phyloP scores from a whole-genome alignment of 176 grass and related monocot species.

The Cenchrus purpureus region DNA sequence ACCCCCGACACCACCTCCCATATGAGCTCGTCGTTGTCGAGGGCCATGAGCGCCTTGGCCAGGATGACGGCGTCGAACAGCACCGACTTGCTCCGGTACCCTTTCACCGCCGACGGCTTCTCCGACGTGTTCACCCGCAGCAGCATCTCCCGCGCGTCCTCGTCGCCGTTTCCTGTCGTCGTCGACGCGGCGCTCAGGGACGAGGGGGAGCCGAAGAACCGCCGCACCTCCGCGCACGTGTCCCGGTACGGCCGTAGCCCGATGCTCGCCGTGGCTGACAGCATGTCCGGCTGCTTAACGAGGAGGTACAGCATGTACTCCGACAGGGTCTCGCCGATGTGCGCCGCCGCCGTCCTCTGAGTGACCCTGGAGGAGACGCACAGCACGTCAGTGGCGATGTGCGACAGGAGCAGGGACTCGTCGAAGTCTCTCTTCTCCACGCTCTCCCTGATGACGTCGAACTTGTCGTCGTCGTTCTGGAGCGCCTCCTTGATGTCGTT shows the following conservation, averaged over 20 bases:
- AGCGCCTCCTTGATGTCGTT: not conserved
- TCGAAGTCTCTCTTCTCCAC: not conserved
- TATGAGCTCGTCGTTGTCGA: not conserved
- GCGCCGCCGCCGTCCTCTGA: too few relatives aligned
- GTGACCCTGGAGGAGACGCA: not conserved
- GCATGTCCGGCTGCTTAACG: conserved; percentile 50
- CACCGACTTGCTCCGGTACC: conserved; percentile 45
- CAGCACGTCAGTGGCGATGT: conserved; percentile 46
- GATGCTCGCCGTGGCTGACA: conserved; percentile 44
- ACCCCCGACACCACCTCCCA: conserved; percentile 25
- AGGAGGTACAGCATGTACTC: conserved; percentile 68
- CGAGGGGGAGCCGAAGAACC: conserved; percentile 8
- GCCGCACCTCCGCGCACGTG: conserved; percentile 45
- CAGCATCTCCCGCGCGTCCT: conserved; percentile 1
- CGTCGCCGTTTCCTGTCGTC: not conserved
- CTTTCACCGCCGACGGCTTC: conserved; percentile 36
- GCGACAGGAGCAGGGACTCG: conserved; percentile 48
- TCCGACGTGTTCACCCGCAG: conserved; percentile 1
- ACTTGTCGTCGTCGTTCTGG: not conserved
- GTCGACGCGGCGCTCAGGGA: too few relatives aligned
- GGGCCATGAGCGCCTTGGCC: conserved; percentile 8
- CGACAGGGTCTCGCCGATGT: conserved; percentile 3
- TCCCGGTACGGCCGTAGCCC: conserved; percentile 48
- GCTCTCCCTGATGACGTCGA: not conserved
- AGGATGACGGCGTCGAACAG: conserved; percentile 54